Percentiles rank a stretch among this genome's conserved stretches.
Conservation (phyloP, 2,329 filamentous ascomycete species). For the Catunica adiposa region DNA sequence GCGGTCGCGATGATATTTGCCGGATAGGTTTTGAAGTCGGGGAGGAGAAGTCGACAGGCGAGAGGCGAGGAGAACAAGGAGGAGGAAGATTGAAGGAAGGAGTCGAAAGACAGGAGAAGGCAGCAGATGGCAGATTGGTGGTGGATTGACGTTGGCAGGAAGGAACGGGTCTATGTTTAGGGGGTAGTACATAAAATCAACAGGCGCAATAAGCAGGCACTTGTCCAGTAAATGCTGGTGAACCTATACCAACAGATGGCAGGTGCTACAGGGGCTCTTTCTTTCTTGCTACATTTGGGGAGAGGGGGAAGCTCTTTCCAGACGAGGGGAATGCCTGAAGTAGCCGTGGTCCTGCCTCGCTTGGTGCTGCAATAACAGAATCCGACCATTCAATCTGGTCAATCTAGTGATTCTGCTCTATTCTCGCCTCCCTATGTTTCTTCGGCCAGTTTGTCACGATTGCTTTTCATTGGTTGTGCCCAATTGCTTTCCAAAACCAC, state of each 20-base stretch:
- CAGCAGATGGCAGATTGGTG: slow-evolving; percentile 3
- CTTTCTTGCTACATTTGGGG: neutral
- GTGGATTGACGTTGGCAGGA: neutral
- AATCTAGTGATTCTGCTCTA: neutral
- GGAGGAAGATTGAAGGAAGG: slow-evolving; percentile 2
- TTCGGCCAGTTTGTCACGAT: neutral
- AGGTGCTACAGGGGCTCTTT: neutral
- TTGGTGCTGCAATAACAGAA: neutral
- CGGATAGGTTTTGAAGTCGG: slow-evolving; percentile 11
- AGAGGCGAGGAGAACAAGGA: neutral
- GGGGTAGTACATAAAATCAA: neutral
- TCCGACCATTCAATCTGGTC: neutral
- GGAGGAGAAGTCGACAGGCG: neutral
- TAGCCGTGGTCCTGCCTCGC: neutral
- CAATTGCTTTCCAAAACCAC: no score
- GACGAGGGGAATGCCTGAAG: neutral
- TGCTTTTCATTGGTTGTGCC: no score
- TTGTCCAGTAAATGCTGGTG: neutral
- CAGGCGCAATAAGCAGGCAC: neutral
- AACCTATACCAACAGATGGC: neutral
- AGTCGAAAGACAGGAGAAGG: slow-evolving; percentile 5
- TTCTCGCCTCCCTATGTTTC: neutral
- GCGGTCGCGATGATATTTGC: slow-evolving; percentile 13
- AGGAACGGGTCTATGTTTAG: neutral
- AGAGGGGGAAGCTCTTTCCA: neutral